Evolutionary conservation across 345 rosid genomes (phyloP), one percentile per base, ranked within the genome.

Genomic region (Nephelium lappaceum): DNA sequence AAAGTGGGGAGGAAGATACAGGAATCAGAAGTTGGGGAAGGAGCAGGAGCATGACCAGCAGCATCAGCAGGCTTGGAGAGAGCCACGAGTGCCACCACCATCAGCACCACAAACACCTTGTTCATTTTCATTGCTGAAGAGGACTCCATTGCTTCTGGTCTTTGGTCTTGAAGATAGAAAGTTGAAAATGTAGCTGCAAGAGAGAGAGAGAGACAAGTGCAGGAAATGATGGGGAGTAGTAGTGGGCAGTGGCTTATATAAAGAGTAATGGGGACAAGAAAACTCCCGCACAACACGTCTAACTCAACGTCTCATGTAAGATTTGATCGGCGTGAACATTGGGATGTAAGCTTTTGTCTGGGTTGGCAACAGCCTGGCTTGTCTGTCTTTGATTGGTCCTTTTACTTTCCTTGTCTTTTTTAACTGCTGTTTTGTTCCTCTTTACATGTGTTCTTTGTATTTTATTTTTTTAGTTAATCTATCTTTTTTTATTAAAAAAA

Each of bases 21-120:
- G 58, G 88, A 86, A 75, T 85, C 86, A 1, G 90, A 87, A 49
- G 85, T 10, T 6, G 88, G 90, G 78, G 49, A 18, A 2, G 90
- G 90, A 0, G 90, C 82, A 16, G 90, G 90, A 14, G 79, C 72
- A 2, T 31, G 36, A 1, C 84, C 85, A 11, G 86, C 87, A 45
- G 88, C 88, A 0, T 84, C 66, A 1, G 73, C 88, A 31, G 36
- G 36, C 67, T 78, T 78, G 47, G 84, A 76, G 42, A 84, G 62
- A 24, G 85, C 83, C 87, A 78, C 82, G 75, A 87, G 72, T 27
- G 73, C 76, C 6, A 82, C 78, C 80, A 81, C 27, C 79, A 84
- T 27, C 73, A 84, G 6, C 21, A 80, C 81, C 7, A 70, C 70
- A 31, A 82, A 43, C 4, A 81, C 10, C 61, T 80, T 85, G 36